Conservation (phyloP, 352 stramenopile species). For the Ophiocytium majus region DNA sequence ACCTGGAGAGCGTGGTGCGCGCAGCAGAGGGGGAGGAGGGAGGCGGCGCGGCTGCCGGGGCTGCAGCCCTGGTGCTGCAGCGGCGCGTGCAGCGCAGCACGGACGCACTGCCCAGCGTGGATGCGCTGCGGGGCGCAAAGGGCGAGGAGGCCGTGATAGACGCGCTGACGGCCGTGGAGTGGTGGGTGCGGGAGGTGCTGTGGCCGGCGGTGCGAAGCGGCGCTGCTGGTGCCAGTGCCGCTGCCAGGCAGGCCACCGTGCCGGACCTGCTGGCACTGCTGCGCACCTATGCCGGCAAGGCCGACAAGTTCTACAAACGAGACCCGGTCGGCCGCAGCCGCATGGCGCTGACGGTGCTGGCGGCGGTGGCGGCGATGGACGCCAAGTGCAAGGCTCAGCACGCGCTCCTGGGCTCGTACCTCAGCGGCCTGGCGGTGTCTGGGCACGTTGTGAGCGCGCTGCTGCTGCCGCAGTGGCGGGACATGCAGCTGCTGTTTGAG, state of each 20-base stretch:
- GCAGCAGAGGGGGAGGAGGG: neutral
- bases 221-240: too few species aligned
- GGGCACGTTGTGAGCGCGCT: neutral
- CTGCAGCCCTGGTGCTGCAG: neutral
- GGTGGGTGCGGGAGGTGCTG: neutral
- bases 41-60: neutral
- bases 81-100: neutral
- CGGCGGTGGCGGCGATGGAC: neutral
- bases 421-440: neutral
- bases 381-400: neutral
- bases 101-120: neutral
- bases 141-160: neutral
- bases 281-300: neutral
- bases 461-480: neutral
- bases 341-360: neutral
- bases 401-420: neutral
- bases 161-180: neutral
- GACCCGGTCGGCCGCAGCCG: neutral
- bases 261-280: neutral
- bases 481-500: conserved; percentile 7
- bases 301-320: neutral
- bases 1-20: neutral
- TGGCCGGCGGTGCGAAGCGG: neutral
- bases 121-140: neutral
- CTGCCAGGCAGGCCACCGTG: neutral